These are phyloP conservation scores for Cystoisospora suis DNA, from an alignment of 169 alveolate genomes.

Conservation along the genomic window DNA sequence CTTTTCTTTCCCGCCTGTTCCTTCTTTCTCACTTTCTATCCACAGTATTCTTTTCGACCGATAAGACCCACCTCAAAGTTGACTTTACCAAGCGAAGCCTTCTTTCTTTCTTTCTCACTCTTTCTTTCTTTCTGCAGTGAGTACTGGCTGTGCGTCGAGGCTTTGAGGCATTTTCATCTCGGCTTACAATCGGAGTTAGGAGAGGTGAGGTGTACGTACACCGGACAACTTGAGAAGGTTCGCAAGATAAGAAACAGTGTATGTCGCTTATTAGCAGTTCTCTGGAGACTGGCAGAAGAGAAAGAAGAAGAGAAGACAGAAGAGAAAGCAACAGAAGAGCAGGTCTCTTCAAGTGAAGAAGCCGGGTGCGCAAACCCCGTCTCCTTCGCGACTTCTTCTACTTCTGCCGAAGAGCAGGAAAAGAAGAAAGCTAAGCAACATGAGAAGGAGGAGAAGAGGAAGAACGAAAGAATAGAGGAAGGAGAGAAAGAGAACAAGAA, in stretches of 20 bases:
- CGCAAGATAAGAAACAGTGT: neutral
- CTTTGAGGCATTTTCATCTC: neutral
- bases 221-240: neutral
- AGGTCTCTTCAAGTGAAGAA: no score
- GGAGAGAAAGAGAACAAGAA: neutral
- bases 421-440: neutral
- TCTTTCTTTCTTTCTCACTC: neutral
- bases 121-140: conserved; percentile 4
- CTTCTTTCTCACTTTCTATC: no score
- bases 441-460: neutral
- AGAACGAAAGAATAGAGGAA: neutral
- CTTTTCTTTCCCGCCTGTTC: neutral
- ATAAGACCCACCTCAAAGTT: no score
- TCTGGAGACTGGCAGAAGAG: neutral
- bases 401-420: neutral
- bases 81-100: no score
- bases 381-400: no score
- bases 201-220: conserved; percentile 26
- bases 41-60: no score
- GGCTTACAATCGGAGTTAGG: neutral
- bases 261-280: neutral
- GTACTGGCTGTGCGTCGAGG: conserved; percentile 11
- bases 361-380: no score
- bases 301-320: neutral
- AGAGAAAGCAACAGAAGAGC: neutral